Conservation (phyloP, 805 yeast species). For the Ogataea zsoltii region DNA sequence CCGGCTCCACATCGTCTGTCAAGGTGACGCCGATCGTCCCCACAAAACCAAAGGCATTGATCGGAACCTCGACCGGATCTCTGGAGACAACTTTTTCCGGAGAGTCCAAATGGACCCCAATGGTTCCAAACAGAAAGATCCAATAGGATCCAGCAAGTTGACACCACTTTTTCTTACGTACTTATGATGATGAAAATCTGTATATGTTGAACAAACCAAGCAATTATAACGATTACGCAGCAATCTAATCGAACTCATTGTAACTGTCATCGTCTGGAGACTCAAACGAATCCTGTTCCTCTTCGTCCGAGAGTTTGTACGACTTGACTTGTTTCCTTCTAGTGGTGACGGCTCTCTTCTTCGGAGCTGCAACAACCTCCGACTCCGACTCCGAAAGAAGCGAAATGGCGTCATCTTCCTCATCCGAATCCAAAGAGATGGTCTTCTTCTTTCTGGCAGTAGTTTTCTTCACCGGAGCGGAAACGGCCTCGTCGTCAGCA, state of each 20-base stretch:
- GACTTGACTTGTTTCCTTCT: constrained; percentile 22
- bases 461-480: constrained; percentile 7
- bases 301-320: constrained; percentile 20
- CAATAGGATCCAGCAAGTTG: not conserved
- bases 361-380: constrained; percentile 15
- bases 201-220: not conserved
- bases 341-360: constrained; percentile 13
- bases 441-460: constrained; percentile 10
- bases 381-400: constrained; percentile 12
- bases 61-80: constrained; percentile 15
- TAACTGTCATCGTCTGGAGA: constrained; percentile 21
- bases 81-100: not conserved
- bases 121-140: constrained; percentile 33
- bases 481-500: not conserved
- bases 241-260: constrained; percentile 18
- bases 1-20: constrained; percentile 6
- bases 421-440: constrained; percentile 3
- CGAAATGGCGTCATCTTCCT: constrained; percentile 13
- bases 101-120: constrained; percentile 29
- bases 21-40: constrained; percentile 36
- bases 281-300: constrained; percentile 11
- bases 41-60: constrained; percentile 29
- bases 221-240: not conserved
- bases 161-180: not conserved
- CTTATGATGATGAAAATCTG: not conserved